A percentile compares a stretch with the other conserved stretches of the same genome.
Conservation (phyloP, 192 early-diverging fungal species). For the Gorgonomyces haynaldii region DNA sequence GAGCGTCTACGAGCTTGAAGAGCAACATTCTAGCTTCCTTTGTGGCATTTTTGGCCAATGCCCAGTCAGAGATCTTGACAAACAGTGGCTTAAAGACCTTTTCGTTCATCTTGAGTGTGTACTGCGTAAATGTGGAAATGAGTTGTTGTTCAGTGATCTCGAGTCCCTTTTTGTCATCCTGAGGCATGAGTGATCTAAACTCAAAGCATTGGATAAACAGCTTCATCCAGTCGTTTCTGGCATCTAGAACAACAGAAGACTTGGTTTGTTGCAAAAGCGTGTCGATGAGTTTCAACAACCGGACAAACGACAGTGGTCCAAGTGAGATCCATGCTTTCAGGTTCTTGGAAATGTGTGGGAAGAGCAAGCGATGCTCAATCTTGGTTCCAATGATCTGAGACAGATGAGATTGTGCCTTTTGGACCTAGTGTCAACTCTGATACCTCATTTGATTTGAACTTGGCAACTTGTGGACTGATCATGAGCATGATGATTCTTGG, state of each 20-base stretch:
- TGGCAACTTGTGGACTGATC: constrained; percentile 26
- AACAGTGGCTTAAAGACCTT: constrained; percentile 88
- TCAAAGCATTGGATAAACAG: constrained; percentile 61
- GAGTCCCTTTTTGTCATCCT: constrained; percentile 15
- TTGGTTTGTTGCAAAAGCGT: constrained; percentile 53
- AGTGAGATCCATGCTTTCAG: constrained; percentile 20
- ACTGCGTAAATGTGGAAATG: constrained; percentile 63
- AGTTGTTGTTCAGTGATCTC: constrained; percentile 47
- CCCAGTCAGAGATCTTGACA: constrained; percentile 76
- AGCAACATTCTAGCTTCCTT: constrained; percentile 17
- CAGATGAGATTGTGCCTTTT: too few relatives aligned
- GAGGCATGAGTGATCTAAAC: constrained; percentile 11
- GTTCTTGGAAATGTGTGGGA: constrained; percentile 50
- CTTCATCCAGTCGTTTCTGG: constrained; percentile 72
- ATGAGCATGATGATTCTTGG: constrained; percentile 41
- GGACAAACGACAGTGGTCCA: constrained; percentile 35
- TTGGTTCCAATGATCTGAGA: constrained; percentile 24
- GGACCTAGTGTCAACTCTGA: too few relatives aligned
- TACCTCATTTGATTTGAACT: constrained; percentile 6
- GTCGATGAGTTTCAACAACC: constrained; percentile 57
- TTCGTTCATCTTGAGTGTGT: constrained; percentile 89
- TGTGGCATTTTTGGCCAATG: constrained; percentile 14
- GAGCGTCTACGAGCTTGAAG: constrained; percentile 30
- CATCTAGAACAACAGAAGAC: constrained; percentile 49
- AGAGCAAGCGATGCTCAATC: constrained; percentile 50